A percentile compares a stretch with the other conserved stretches of the same genome.
Evolutionary conservation across 768 basidiomycete species (phyloP).

Genomic region (Xanthoconium stramineum): DNA sequence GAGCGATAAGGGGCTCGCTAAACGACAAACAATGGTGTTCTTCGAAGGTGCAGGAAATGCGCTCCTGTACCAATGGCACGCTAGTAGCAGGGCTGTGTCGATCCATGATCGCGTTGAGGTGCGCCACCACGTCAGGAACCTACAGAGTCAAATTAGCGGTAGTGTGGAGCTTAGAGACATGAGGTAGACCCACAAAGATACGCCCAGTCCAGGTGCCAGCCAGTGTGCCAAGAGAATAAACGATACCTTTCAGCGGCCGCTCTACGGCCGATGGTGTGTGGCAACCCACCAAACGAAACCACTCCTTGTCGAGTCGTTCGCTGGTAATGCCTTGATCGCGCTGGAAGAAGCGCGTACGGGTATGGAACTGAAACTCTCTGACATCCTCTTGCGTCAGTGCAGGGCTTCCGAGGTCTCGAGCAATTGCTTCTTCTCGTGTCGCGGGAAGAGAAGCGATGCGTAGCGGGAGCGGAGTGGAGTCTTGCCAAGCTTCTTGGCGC

Average conservation of each 20-base stretch:
- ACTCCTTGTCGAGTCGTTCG: conserved; percentile 42
- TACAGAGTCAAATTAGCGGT: conserved; percentile 21
- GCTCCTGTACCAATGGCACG: conserved; percentile 33
- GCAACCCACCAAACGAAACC: conserved; percentile 46
- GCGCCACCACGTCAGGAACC: conserved; percentile 25
- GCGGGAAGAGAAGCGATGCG: conserved; percentile 27
- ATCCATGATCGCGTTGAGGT: conserved; percentile 23
- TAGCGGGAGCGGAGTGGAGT: conserved; percentile 24
- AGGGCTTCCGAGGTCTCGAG: conserved; percentile 29
- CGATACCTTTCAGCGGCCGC: conserved; percentile 38
- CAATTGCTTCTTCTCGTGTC: conserved; percentile 34
- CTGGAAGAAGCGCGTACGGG: conserved; percentile 34
- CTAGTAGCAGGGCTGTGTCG: conserved; percentile 16
- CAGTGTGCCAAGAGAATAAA: conserved; percentile 43
- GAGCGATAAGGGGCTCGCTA: conserved; percentile 35
- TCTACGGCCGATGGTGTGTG: conserved; percentile 35
- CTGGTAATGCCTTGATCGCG: conserved; percentile 22
- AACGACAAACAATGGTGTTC: conserved; percentile 48
- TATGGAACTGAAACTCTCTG: conserved; percentile 34
- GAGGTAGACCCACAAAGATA: conserved; percentile 37
- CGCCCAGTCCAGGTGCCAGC: conserved; percentile 48
- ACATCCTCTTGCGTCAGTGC: conserved; percentile 39
- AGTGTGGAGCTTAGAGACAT: conserved; percentile 5
- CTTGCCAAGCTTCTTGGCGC: conserved; percentile 37
- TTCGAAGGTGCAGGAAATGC: conserved; percentile 39